A percentile compares a stretch with the other conserved stretches of the same genome.
These are phyloP conservation scores for Hypoxylon sp. DNA, from an alignment of 2,329 filamentous ascomycete species.

Conservation along the genomic window DNA sequence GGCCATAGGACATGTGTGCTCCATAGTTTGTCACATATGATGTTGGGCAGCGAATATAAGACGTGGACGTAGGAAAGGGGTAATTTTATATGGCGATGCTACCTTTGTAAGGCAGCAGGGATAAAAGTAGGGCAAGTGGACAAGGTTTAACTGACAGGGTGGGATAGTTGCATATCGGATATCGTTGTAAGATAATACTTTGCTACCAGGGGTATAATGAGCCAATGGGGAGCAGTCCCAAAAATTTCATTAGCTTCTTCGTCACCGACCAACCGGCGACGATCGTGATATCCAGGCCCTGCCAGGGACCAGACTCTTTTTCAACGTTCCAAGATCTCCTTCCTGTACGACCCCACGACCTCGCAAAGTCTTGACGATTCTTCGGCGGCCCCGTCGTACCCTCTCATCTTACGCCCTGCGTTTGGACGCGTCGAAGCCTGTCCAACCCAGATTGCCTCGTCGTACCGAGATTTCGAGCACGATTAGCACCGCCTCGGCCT, in stretches of 20 bases:
- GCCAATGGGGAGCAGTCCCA: conserved; percentile 19
- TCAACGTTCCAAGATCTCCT: not conserved
- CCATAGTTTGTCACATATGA: not conserved
- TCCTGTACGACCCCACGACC: too few species aligned
- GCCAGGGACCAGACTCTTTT: conserved; percentile 18
- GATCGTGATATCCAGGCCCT: conserved; percentile 37
- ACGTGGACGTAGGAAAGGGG: too few species aligned
- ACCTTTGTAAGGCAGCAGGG: not conserved
- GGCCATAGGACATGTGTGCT: too few species aligned
- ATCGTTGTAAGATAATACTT: conserved; percentile 15
- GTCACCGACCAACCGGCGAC: conserved; percentile 10
- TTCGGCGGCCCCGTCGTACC: too few species aligned
- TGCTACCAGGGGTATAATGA: not conserved
- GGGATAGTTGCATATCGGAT: conserved; percentile 1
- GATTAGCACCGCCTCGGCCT: conserved; percentile 24
- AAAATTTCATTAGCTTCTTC: conserved; percentile 13
- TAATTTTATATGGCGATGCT: not conserved
- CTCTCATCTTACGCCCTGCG: not conserved
- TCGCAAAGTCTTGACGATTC: not conserved
- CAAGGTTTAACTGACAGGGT: not conserved
- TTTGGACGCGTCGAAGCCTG: conserved; percentile 19
- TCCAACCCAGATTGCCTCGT: conserved; percentile 16
- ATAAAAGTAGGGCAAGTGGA: not conserved
- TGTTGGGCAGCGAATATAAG: too few species aligned
- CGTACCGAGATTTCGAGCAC: conserved; percentile 19